Evolutionary conservation across 1,284 basidiomycete species (phyloP).

Genomic region (Leccinum fallax): DNA sequence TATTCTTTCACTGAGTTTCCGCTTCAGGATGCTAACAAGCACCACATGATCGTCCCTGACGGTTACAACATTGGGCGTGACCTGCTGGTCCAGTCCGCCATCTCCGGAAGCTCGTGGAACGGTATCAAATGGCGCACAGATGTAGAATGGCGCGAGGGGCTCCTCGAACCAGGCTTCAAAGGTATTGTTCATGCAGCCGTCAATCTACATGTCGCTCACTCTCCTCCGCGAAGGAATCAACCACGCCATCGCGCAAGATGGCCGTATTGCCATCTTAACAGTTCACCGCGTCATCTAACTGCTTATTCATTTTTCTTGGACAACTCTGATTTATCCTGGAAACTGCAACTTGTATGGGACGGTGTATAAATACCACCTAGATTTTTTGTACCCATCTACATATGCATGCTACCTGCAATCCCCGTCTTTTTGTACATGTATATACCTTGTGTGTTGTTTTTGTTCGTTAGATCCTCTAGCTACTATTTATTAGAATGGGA

Average conservation of each 20-base stretch:
- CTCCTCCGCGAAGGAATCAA: slow-evolving; percentile 60
- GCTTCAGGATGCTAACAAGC: slow-evolving; percentile 57
- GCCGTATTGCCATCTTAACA: slow-evolving; percentile 74
- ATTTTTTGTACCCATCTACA: slow-evolving; percentile 3
- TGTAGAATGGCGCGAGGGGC: slow-evolving; percentile 68
- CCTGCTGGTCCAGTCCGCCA: slow-evolving; percentile 67
- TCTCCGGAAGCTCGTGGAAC: slow-evolving; percentile 58
- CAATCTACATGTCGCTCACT: not conserved
- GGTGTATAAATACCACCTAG: slow-evolving; percentile 18
- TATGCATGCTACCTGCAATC: slow-evolving; percentile 3
- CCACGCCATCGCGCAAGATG: slow-evolving; percentile 78
- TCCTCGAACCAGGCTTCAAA: slow-evolving; percentile 64
- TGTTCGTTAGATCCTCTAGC: slow-evolving; percentile 1
- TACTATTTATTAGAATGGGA: slow-evolving; percentile 1
- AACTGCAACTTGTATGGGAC: not conserved
- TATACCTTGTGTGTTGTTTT: slow-evolving; percentile 12
- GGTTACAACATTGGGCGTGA: slow-evolving; percentile 82
- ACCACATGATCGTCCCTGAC: slow-evolving; percentile 72
- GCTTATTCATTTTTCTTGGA: not conserved
- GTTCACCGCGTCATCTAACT: slow-evolving; percentile 46
- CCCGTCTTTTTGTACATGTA: slow-evolving; percentile 11
- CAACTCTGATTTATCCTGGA: not conserved
- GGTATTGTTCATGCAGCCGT: slow-evolving; percentile 41
- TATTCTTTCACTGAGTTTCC: not conserved
- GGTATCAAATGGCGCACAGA: slow-evolving; percentile 71